Evolutionary conservation across 2,329 filamentous ascomycete species (phyloP).

Genomic region (Ceratocystiopsis minuta): DNA sequence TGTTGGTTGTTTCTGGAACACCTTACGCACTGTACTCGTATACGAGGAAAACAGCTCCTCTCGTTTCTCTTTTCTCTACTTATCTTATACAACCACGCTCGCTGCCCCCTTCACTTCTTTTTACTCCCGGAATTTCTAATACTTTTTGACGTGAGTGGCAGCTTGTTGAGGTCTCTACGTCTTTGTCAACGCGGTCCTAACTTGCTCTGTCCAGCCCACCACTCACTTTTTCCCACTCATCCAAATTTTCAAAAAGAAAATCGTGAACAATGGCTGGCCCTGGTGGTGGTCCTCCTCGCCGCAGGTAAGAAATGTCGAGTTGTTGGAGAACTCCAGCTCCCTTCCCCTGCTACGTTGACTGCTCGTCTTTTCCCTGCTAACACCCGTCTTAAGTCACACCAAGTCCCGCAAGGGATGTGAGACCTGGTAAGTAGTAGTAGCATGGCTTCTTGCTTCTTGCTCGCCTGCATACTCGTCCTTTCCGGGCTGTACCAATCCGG

Average conservation of each 20-base stretch:
- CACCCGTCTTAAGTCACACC: slow-evolving; percentile 52
- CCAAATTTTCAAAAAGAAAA: neutral
- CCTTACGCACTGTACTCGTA: no score
- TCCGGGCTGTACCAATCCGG: no score
- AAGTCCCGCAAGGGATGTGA: slow-evolving; percentile 98
- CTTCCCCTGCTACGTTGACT: slow-evolving; percentile 5
- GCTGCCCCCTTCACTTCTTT: slow-evolving; percentile 14
- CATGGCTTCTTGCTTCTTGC: no score
- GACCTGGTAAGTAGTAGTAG: slow-evolving; percentile 46
- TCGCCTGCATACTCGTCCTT: no score
- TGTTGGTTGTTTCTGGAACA: no score
- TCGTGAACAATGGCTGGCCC: slow-evolving; percentile 63
- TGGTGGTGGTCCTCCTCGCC: slow-evolving; percentile 76
- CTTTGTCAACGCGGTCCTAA: no score
- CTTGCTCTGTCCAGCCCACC: no score
- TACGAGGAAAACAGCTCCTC: no score
- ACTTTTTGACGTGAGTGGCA: neutral
- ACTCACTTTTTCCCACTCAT: no score
- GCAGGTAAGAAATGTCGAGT: slow-evolving; percentile 27
- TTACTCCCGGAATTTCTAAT: slow-evolving; percentile 15
- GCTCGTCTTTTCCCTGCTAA: neutral
- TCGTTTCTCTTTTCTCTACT: slow-evolving; percentile 13
- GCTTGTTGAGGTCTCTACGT: slow-evolving; percentile 10
- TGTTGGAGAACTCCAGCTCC: neutral
- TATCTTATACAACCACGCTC: slow-evolving; percentile 10